Evolutionary conservation across 371 early-diverging fungal genomes (phyloP).

Genomic region (Dichotomocladium elegans): DNA sequence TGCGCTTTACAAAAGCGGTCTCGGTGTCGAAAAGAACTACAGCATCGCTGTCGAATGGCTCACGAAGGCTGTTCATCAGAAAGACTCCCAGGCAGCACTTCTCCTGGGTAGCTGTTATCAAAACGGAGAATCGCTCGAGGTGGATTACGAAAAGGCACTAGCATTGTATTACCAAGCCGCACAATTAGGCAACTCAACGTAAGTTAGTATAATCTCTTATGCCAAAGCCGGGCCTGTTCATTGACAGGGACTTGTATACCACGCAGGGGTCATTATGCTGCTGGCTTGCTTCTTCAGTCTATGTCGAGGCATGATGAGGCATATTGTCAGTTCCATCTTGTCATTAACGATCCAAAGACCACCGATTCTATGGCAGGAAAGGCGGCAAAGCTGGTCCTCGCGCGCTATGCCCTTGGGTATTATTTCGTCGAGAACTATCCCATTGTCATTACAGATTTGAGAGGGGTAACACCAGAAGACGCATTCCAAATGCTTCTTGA

Average conservation of each 20-base stretch:
- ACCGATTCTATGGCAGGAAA: conserved; percentile 6
- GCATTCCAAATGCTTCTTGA: conserved; percentile 11
- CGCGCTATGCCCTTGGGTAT: conserved; percentile 17
- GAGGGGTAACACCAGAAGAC: conserved; percentile 8
- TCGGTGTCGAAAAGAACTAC: conserved; percentile 59
- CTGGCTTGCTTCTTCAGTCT: conserved; percentile 19
- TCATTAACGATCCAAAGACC: conserved; percentile 6
- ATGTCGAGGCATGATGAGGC: conserved; percentile 15
- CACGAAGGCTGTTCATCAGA: conserved; percentile 70
- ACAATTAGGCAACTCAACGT: conserved; percentile 19
- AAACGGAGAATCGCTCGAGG: conserved; percentile 36
- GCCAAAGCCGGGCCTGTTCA: too few species aligned
- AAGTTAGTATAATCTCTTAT: too few species aligned
- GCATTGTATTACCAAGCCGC: conserved; percentile 21
- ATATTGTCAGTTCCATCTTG: conserved; percentile 11
- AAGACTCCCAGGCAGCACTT: conserved; percentile 73
- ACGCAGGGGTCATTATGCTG: conserved; percentile 23
- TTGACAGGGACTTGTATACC: too few species aligned
- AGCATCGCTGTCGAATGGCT: conserved; percentile 74
- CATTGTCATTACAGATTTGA: neutral
- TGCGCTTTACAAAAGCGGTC: conserved; percentile 75
- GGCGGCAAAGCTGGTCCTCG: conserved; percentile 13
- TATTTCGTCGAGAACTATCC: neutral
- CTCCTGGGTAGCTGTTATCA: conserved; percentile 46
- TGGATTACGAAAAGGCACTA: conserved; percentile 58